These are phyloP conservation scores for Metschnikowia dekortorum DNA, from an alignment of 805 yeast species.

Conservation along the genomic window DNA sequence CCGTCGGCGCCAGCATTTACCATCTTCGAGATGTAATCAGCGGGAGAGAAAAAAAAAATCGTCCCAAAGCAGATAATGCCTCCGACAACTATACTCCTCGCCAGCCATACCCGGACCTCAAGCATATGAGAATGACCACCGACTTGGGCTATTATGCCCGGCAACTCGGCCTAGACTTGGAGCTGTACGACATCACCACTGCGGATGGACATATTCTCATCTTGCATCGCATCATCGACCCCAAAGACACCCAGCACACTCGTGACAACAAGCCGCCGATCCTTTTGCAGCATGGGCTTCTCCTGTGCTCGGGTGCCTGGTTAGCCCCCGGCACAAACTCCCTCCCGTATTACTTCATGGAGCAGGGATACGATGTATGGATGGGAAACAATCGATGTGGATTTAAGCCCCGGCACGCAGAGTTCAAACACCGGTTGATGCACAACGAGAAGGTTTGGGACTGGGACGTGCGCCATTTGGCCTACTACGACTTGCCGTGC, in stretches of 20 bases:
- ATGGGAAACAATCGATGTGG: conserved; percentile 89
- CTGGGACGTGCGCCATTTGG: conserved; percentile 89
- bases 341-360: conserved; percentile 53
- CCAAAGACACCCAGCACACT: conserved; percentile 29
- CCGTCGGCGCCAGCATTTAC: conserved; percentile 26
- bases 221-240: conserved; percentile 58
- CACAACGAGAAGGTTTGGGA: conserved; percentile 69
- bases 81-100: conserved; percentile 27
- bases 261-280: conserved; percentile 52
- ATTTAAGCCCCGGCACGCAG: conserved; percentile 61
- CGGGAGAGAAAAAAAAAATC: conserved; percentile 27
- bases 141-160: conserved; percentile 67
- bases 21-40: conserved; percentile 26
- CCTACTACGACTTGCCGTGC: conserved; percentile 69
- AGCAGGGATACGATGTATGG: conserved; percentile 81
- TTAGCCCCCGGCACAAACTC: conserved; percentile 80
- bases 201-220: conserved; percentile 75
- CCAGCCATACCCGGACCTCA: conserved; percentile 32
- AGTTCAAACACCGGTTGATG: conserved; percentile 30
- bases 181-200: conserved; percentile 59
- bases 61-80: conserved; percentile 19
- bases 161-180: conserved; percentile 55
- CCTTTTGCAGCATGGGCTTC: conserved; percentile 76
- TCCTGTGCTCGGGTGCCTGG: conserved; percentile 84
- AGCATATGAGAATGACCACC: conserved; percentile 27